A percentile compares a stretch with the other conserved stretches of the same genome.
These are phyloP conservation scores for Primulina eburnea DNA, from an alignment of 257 asterid genomes.

Conservation along the genomic window DNA sequence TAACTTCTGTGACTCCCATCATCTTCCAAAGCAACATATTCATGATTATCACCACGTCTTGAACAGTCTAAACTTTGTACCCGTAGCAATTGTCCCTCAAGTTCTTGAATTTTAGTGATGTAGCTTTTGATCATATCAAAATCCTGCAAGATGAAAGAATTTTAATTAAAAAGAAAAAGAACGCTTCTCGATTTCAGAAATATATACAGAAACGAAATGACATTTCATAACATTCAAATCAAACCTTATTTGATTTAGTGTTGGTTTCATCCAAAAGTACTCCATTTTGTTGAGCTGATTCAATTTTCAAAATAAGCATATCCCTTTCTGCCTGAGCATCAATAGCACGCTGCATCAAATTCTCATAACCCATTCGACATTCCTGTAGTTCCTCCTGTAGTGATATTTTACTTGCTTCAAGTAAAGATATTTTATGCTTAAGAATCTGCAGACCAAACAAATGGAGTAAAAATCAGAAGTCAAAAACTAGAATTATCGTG, in stretches of 20 bases:
- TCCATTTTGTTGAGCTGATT: slow-evolving; percentile 55
- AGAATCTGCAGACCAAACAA: slow-evolving; percentile 53
- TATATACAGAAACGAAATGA: slow-evolving; percentile 6
- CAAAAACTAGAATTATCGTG: slow-evolving; percentile 6
- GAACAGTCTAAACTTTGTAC: slow-evolving; percentile 39
- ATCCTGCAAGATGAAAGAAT: slow-evolving; percentile 46
- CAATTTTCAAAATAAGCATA: slow-evolving; percentile 61
- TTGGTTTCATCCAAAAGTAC: slow-evolving; percentile 57
- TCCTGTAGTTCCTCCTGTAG: slow-evolving; percentile 68
- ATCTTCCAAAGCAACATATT: slow-evolving; percentile 47
- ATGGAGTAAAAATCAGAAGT: slow-evolving; percentile 19
- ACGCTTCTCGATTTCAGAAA: slow-evolving; percentile 14
- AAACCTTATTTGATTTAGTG: slow-evolving; percentile 54
- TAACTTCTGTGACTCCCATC: slow-evolving; percentile 44
- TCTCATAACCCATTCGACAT: slow-evolving; percentile 53
- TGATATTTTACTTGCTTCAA: slow-evolving; percentile 79
- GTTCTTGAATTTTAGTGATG: slow-evolving; percentile 66
- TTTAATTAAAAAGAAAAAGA: background rate
- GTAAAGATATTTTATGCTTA: slow-evolving; percentile 81
- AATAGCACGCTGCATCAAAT: slow-evolving; percentile 61
- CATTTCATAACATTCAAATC: slow-evolving; percentile 14
- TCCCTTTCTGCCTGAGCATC: slow-evolving; percentile 98
- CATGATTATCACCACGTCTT: slow-evolving; percentile 39
- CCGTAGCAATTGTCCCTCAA: slow-evolving; percentile 65
- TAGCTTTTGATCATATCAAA: slow-evolving; percentile 63